Percentiles rank a stretch among this genome's conserved stretches.
These are phyloP conservation scores for Silybum marianum DNA, from an alignment of 129 eudicot species.

Conservation along the genomic window DNA sequence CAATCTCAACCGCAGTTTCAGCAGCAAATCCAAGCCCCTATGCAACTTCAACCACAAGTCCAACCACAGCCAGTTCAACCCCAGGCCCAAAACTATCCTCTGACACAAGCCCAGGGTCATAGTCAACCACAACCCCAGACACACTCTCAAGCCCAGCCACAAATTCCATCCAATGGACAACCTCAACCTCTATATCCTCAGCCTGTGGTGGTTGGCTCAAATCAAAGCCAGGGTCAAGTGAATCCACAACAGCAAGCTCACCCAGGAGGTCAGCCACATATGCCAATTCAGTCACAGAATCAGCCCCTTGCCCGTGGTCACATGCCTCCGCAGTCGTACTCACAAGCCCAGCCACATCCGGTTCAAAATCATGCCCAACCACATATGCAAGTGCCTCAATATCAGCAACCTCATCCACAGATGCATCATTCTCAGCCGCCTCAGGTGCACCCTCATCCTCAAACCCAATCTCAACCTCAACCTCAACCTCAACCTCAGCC, in stretches of 20 bases:
- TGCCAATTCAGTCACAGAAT: slow-evolving; percentile 40
- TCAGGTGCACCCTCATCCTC: slow-evolving; percentile 39
- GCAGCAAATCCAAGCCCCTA: slow-evolving; percentile 39
- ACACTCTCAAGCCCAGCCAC: slow-evolving; percentile 25
- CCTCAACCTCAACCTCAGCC: slow-evolving; percentile 39
- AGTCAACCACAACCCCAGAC: slow-evolving; percentile 36
- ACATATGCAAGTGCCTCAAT: slow-evolving; percentile 61
- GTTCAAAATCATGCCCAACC: slow-evolving; percentile 55
- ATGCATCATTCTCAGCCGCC: slow-evolving; percentile 41
- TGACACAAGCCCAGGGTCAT: slow-evolving; percentile 24
- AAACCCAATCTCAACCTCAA: slow-evolving; percentile 38
- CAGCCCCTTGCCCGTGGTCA: slow-evolving; percentile 45
- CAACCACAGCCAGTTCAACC: slow-evolving; percentile 33
- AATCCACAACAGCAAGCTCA: slow-evolving; percentile 43
- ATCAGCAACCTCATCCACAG: slow-evolving; percentile 67
- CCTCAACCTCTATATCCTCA: slow-evolving; percentile 40
- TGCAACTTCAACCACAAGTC: slow-evolving; percentile 36
- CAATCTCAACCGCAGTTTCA: slow-evolving; percentile 36
- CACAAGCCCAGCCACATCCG: slow-evolving; percentile 47
- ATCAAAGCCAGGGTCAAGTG: slow-evolving; percentile 39
- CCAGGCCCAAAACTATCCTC: slow-evolving; percentile 24
- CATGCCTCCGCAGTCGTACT: slow-evolving; percentile 42
- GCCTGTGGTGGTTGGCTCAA: slow-evolving; percentile 22
- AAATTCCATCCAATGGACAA: slow-evolving; percentile 32
- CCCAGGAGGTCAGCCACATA: slow-evolving; percentile 42